Base-by-base conservation (phyloP, 768 basidiomycete genomes). In the Termitomyces sp. region DNA sequence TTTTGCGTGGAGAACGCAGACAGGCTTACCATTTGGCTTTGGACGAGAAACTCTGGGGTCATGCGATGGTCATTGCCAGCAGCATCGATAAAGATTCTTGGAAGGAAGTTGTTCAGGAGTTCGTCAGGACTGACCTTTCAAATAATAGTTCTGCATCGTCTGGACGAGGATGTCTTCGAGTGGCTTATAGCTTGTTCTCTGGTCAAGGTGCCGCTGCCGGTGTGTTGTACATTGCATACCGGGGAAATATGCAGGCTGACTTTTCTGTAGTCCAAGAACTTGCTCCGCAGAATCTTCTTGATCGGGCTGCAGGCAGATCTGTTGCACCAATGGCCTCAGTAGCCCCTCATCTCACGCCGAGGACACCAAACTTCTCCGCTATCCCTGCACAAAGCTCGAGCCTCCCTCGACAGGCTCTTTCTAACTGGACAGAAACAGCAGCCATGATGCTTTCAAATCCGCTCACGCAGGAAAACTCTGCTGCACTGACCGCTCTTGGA, bases 31-130 rank as follows among this genome's bases (percentile, higher is more conserved):
- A 86, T 59, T 95, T 86, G 69, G 96, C 97, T 3, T 78, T 93
- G 46, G 91, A 95, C 59, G 84, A 94, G 71, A 89, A 84, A 67
- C 72, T 98, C 44, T 99, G 96, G 95, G 87, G 93, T 0, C 97
- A 99, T 71, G 96, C 97, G 2, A 85, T 98, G 83, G 72, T 98
- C 57, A 94, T 99, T 63, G 86, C 96, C 10, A 95, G 91, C 67
- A 89, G 91, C 57, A 82, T 97, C 54, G 96, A 96, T 71, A 92
- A 91, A 65, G 95, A 97, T 32, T 80, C 91, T 2, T 98, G 94
- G 94, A 91, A 91, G 67, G 93, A 94, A 61, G 90, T 89, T 13
- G 90, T 93, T 0, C 83, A 81, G 47, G 91, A 95, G 60, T 99
- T 98, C 67, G 70, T 95, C 38, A 83, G 82, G 36, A 78, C 82